These are phyloP conservation scores for Fusarium sp. DNA, from an alignment of 2,329 filamentous ascomycete genomes.

Conservation along the genomic window DNA sequence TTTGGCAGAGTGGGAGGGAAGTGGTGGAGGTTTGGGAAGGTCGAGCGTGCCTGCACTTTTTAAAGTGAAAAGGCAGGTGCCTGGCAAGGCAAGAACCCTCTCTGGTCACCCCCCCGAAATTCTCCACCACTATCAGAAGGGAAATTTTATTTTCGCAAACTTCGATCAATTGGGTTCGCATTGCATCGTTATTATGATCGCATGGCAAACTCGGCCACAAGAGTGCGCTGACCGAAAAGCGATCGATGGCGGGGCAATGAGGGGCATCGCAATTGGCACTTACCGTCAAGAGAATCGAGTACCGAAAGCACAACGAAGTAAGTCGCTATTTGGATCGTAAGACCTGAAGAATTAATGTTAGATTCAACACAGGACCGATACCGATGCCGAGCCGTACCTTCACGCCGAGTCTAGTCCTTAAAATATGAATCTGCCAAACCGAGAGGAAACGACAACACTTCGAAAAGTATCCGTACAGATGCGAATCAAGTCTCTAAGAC, in stretches of 20 bases:
- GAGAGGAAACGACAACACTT: slow-evolving; percentile 52
- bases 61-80: background rate
- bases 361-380: background rate
- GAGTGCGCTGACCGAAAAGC: background rate
- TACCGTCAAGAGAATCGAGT: slow-evolving; percentile 40
- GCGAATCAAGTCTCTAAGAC: slow-evolving; percentile 52
- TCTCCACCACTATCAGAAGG: background rate
- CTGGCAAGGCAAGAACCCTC: background rate
- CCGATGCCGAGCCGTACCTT: slow-evolving; percentile 30
- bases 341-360: slow-evolving; percentile 35
- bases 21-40: background rate
- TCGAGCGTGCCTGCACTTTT: background rate
- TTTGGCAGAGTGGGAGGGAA: background rate
- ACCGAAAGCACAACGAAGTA: slow-evolving; percentile 43
- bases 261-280: slow-evolving; percentile 4
- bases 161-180: background rate
- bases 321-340: slow-evolving; percentile 44
- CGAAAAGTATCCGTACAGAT: slow-evolving; percentile 53
- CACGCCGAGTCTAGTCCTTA: slow-evolving; percentile 45
- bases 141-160: background rate
- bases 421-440: slow-evolving; percentile 45
- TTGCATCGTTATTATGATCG: background rate
- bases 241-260: background rate
- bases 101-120: background rate
- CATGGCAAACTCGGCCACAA: background rate